Conservation (phyloP, 768 basidiomycete species). For the Leccinum fibrillosum region DNA sequence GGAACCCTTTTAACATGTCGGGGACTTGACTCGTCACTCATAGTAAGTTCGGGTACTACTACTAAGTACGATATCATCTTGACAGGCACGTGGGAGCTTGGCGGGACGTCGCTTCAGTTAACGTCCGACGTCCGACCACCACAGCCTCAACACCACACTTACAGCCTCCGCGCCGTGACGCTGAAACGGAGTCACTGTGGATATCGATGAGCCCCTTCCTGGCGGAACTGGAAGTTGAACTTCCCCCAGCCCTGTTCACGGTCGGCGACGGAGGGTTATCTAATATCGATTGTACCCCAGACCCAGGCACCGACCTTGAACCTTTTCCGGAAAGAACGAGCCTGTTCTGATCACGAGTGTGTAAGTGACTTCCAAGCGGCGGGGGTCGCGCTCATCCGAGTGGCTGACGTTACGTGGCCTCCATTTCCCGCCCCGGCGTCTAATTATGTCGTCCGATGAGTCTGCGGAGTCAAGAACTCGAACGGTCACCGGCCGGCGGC, state of each 20-base stretch:
- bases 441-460: neutral
- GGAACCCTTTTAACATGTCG: too few species aligned
- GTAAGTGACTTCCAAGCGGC: neutral
- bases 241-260: neutral
- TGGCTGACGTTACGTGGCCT: neutral
- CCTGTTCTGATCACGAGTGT: too few species aligned
- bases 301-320: neutral
- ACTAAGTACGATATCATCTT: neutral
- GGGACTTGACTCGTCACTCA: too few species aligned
- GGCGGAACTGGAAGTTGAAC: neutral
- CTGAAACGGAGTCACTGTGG: neutral
- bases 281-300: neutral
- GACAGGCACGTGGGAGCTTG: neutral
- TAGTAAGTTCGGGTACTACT: too few species aligned
- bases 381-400: neutral
- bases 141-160: neutral
- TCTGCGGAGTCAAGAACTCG: too few species aligned
- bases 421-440: neutral
- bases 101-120: neutral
- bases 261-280: neutral
- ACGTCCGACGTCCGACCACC: neutral
- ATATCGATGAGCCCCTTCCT: neutral
- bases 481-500: neutral
- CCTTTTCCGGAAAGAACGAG: neutral
- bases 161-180: neutral